These are phyloP conservation scores for Eucalyptus camaldulensis DNA, from an alignment of 345 rosid species.

Conservation along the genomic window DNA sequence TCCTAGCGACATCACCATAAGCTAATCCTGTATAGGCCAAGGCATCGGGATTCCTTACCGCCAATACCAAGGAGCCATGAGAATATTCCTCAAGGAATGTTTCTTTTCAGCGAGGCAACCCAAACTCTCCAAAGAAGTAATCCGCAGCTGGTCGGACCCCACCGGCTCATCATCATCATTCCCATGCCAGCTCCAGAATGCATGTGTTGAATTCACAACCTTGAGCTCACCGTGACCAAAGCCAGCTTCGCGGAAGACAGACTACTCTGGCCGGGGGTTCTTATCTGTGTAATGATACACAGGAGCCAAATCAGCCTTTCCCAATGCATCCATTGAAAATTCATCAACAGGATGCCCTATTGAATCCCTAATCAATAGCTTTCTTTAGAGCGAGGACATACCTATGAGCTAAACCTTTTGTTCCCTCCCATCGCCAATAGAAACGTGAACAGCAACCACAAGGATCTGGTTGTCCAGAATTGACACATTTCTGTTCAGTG, in stretches of 20 bases:
- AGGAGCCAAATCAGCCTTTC: neutral
- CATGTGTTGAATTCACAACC: slow-evolving; percentile 70
- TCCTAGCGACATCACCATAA: too few species aligned
- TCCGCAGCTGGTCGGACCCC: slow-evolving; percentile 76
- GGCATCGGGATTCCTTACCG: neutral
- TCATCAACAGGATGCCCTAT: neutral
- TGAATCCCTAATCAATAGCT: neutral
- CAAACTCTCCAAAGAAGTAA: slow-evolving; percentile 41
- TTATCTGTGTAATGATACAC: slow-evolving; percentile 21
- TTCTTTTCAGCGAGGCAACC: slow-evolving; percentile 39
- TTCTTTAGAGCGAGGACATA: slow-evolving; percentile 5
- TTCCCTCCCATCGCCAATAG: slow-evolving; percentile 94
- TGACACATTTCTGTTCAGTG: slow-evolving; percentile 49
- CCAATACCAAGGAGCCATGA: slow-evolving; percentile 24
- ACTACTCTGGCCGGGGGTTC: slow-evolving; percentile 78
- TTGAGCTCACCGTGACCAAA: slow-evolving; percentile 93
- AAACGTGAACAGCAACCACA: slow-evolving; percentile 78
- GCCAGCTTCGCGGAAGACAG: slow-evolving; percentile 92
- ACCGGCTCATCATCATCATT: slow-evolving; percentile 92
- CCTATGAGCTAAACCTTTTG: slow-evolving; percentile 72
- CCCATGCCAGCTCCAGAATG: slow-evolving; percentile 93
- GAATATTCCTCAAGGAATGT: slow-evolving; percentile 30
- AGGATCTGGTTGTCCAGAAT: slow-evolving; percentile 48
- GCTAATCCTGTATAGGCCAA: too few species aligned
- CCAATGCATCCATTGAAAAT: neutral